Base-by-base conservation (phyloP, 2,329 filamentous ascomycete genomes). In the Chaetomiaceae sp. region DNA sequence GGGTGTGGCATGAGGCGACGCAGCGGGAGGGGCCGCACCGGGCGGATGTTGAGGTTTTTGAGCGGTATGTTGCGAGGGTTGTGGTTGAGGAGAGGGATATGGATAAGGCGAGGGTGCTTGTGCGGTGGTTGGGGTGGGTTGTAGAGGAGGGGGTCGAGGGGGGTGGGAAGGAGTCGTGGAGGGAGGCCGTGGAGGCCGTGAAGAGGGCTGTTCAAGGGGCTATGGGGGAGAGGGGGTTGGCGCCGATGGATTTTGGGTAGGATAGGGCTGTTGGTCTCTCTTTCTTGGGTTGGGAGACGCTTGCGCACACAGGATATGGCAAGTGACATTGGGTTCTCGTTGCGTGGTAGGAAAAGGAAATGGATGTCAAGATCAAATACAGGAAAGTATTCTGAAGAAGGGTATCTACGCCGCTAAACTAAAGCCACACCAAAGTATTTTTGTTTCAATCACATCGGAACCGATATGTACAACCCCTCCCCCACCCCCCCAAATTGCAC, bases 51-150 rank as follows among this genome's bases (percentile, higher is more conserved):
- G 77, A 76, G 35, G 83, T 91, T 33, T 73, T 97, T 54, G 80
- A 77, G 48, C 78, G 74, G 61, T 97, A 95, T 66, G 67, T 97
- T 25, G 73, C 66, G 5, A 78, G 77, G 21, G 88, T 97, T 0
- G 77, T 96, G 0, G 54, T 70, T 1, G 84, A 92, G 51, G 93
- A 97, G 67, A 74, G 78, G 51, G 85, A 96, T 64, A 75, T 96
- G 62, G 93, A 88, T 58, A 87, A 91, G 55, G 92, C 89, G 62
- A 89, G 95, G 67, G 93, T 93, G 10, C 87, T 92, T 0, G 87
- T 95, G 0, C 88, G 81, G 5, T 96, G 79, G 44, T 87, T 85
- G 43, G 72, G 73, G 37, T 73, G 79, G 62, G 57, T 83, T 17
- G 72, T 83, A 6, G 76, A 78, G 40, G 75, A 77, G 39, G 72